Conservation (phyloP, 345 rosid species). For the Xanthoceras sorbifolium region DNA sequence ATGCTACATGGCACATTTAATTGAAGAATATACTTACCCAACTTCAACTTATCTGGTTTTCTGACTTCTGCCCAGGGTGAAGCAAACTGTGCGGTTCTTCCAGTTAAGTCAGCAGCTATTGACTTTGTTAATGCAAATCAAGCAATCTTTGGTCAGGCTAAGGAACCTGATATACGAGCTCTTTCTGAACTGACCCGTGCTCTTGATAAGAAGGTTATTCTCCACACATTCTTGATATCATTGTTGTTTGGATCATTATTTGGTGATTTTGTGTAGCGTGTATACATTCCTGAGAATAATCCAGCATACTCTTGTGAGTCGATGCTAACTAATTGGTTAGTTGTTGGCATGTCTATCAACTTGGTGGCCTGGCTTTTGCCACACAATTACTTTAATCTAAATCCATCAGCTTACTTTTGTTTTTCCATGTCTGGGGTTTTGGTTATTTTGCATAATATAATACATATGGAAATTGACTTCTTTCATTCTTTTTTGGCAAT, state of each 20-base stretch:
- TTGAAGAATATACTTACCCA: neutral
- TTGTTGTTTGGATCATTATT: neutral
- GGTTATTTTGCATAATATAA: neutral
- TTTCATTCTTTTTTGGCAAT: slow-evolving; percentile 21
- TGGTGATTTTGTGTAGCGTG: neutral
- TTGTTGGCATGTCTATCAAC: neutral
- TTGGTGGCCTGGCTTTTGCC: neutral
- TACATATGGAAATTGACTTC: neutral
- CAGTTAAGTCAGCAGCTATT: slow-evolving; percentile 37
- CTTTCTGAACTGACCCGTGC: slow-evolving; percentile 49
- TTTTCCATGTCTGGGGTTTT: neutral
- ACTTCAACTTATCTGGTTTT: neutral
- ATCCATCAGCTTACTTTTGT: too few species aligned
- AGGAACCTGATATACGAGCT: slow-evolving; percentile 64
- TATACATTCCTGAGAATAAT: neutral
- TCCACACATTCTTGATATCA: neutral
- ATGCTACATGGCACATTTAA: neutral
- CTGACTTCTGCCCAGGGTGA: slow-evolving; percentile 46
- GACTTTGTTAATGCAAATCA: slow-evolving; percentile 44
- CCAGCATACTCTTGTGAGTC: neutral
- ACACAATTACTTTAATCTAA: neutral
- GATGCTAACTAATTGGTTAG: neutral
- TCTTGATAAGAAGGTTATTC: slow-evolving; percentile 62
- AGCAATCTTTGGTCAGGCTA: slow-evolving; percentile 40
- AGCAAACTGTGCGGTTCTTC: slow-evolving; percentile 32